phyloP scores from a whole-genome alignment of 2,329 filamentous ascomycete genomes.

The Calonectria pteridis region DNA sequence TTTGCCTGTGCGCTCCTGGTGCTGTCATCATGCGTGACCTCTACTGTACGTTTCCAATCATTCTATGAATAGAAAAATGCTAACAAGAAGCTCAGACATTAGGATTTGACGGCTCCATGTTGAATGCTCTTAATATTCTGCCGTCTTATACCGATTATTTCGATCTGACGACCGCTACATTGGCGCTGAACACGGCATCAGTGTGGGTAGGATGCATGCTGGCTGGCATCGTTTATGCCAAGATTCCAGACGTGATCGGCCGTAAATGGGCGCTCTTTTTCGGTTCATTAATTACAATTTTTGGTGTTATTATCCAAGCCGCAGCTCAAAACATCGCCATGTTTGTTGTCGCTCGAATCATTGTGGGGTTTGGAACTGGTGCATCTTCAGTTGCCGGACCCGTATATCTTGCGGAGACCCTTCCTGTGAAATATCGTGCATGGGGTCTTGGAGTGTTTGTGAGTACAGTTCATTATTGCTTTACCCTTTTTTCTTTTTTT shows the following conservation, averaged over 20 bases:
- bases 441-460: conserved; percentile 37
- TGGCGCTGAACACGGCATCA: conserved; percentile 64
- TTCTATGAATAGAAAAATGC: neutral
- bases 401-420: conserved; percentile 63
- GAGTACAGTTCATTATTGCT: neutral
- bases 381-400: conserved; percentile 58
- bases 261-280: conserved; percentile 13
- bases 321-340: conserved; percentile 64
- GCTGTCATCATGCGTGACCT: conserved; percentile 2
- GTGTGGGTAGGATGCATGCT: conserved; percentile 31
- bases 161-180: conserved; percentile 61
- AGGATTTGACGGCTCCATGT: conserved; percentile 5
- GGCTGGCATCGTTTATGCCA: conserved; percentile 11
- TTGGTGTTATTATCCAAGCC: conserved; percentile 60
- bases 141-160: conserved; percentile 67
- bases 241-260: conserved; percentile 13
- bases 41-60: neutral
- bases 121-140: conserved; percentile 66
- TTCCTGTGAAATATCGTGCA: conserved; percentile 47
- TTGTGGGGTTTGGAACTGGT: conserved; percentile 60
- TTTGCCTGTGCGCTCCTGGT: neutral
- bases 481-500: no score
- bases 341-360: conserved; percentile 61
- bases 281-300: conserved; percentile 49
- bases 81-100: neutral